Evolutionary conservation across 305 asterid species (phyloP), one percentile per base, ranked within the genome.

Genomic region (Lippia alba): DNA sequence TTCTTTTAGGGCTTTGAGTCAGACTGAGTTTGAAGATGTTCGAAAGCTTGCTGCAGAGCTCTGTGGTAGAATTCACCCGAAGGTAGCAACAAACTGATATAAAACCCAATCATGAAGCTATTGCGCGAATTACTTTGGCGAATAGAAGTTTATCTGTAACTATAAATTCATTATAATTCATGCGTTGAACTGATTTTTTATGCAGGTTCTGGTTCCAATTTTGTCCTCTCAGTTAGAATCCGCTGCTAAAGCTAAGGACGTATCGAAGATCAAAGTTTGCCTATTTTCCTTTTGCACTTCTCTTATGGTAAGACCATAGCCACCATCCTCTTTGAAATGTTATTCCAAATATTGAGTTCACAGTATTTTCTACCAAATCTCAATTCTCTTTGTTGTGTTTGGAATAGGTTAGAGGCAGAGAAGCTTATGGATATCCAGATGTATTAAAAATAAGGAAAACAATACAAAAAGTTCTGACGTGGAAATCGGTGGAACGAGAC

Each of bases 21-120:
- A 85, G 76, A 76, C 79, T 64, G 97, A 93, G 76, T 89, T 81
- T 69, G 96, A 91, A 87, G 97, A 93, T 79, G 96, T 87, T 73
- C 91, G 96, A 48, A 93, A 88, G 81, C 96, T 93, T 74, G 92
- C 97, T 45, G 94, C 98, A 4, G 98, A 91, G 82, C 96, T 93
- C 51, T 93, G 96, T 77, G 98, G 97, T 70, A 80, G 96, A 77
- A 85, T 91, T 74, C 96, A 91, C 76, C 97, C 96, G 6, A 61
- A 85, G 81, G 98, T 91, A 78, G 84, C 53, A 54, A 46, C 68
- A 54, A 60, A 72, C 48, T 61, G 18, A 41, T 72, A 64, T 46
- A 20, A 66, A 60, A 50, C 65, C 63, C 60, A 54, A 66, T 58
- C 56, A 49, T 69, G 54, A 63, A n/a, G 30, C 54, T 61, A 45